Base-by-base conservation (phyloP, 1,139 yeast genomes). In the Kluyveromyces sp. region DNA sequence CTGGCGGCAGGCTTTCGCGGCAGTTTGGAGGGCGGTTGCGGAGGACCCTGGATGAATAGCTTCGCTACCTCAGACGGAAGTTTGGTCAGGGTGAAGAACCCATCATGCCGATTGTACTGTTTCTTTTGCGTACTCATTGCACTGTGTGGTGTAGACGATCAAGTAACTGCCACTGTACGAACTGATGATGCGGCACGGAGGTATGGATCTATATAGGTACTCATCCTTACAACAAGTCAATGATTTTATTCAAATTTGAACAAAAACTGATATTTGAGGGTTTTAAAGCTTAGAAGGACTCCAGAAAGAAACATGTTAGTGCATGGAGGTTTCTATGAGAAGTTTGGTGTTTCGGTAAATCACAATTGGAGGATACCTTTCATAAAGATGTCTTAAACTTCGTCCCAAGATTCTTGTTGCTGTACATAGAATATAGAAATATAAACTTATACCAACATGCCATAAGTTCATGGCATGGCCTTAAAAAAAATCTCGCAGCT, bases 11-110 rank as follows among this genome's bases (percentile, higher is more conserved):
- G 11, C 20, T 31, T 38, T 7, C 12, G 13, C 13, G n/a, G 19
- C 18, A 38, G 17, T 31, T 22, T 31, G n/a, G 41, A 38, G n/a
- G 41, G 41, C 13, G 35, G 35, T 19, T 30, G 61, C n/a, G 94
- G 94, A 3, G 83, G 80, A 42, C 77, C 70, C 3, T 94, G 84
- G 25, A 73, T 73, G 58, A 87, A 87, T 37, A 86, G 73, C 56
- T 73, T 71, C 42, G 80, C 77, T 39, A 84, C 76, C 51, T 74
- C 76, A 1, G 75, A 68, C 1, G 95, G 89, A 50, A 80, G 79
- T 58, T 76, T 78, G 29, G 72, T 63, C 8, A 66, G 39, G 28
- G 40, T 44, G n/a, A 22, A 26, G 16, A 34, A 33, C 8, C 41
- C 41, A 38, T 38, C 36, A 19, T 38, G 41, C 15, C 41, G n/a